Base-by-base conservation (phyloP, 352 stramenopile species). In the Phytopythium montanum region DNA sequence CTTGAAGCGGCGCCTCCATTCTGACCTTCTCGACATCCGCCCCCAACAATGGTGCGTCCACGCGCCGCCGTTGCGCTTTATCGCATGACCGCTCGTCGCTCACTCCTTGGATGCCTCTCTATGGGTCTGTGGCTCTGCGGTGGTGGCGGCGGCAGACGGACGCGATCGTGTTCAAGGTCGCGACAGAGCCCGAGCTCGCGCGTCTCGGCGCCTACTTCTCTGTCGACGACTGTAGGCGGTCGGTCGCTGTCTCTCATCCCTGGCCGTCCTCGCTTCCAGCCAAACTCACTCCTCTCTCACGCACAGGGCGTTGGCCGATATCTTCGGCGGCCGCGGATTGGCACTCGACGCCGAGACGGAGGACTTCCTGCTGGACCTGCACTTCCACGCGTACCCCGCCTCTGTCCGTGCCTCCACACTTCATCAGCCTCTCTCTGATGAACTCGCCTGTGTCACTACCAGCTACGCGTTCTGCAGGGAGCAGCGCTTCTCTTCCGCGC, bases 341-440 rank as follows among this genome's bases (percentile, higher is more conserved):
- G 65, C 88, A 42, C 31, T 48, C 0, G 45, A 51, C 6, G 69
- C 85, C 51, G 55, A 74, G 39, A 77, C 65, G 58, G 61, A 85
- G 44, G 65, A 42, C 39, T 76, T 88, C 39, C 59, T 88, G 39
- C 57, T 88, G 6, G 68, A 82, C 56, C 70, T 84, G 36, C 72
- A 85, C 59, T 54, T 88, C 28, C 66, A 84, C 70, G 85, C 81
- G 56, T 90, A 85, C 66, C 88, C n/a, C 77, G 82, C 85, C 88
- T 87, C 75, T 69, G 14, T 38, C 1, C 33, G 14, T 38, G 33
- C 33, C 10, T 73, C 41, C 28, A 14, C 25, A 45, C 31, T 13
- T 0, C 50, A n/a, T 34, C 50, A 3, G 5, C 34, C 42, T 23
- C 26, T n/a, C 16, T 46, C 23, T 49, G 38, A 46, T 7, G 19